Percentiles rank a stretch among this genome's conserved stretches.
Conservation (phyloP, 2,329 filamentous ascomycete species). For the Juglanconis juglandina region DNA sequence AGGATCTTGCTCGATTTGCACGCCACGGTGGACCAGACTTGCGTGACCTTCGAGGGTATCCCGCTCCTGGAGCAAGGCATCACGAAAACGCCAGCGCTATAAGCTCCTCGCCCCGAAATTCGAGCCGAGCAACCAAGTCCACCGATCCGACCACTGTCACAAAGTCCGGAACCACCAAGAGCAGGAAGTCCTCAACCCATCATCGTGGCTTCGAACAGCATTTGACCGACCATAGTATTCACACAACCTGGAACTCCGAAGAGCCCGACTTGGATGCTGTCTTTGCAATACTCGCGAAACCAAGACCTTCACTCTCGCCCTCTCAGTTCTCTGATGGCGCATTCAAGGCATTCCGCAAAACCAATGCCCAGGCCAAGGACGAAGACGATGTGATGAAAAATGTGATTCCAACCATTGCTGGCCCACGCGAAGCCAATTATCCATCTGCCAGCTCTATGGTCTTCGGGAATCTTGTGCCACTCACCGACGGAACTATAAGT, state of each 20-base stretch:
- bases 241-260: constrained; percentile 25
- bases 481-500: constrained; percentile 31
- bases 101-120: constrained; percentile 17
- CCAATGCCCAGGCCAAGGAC: constrained; percentile 23
- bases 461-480: constrained; percentile 33
- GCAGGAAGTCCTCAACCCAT: no score
- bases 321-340: constrained; percentile 30
- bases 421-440: constrained; percentile 21
- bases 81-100: constrained; percentile 7
- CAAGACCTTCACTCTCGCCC: constrained; percentile 32
- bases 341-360: constrained; percentile 28
- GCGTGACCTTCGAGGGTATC: constrained; percentile 22
- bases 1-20: constrained; percentile 20
- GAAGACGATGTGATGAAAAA: constrained; percentile 22
- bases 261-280: constrained; percentile 32
- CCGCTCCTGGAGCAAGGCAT: background rate
- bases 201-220: no score
- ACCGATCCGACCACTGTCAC: constrained; percentile 9
- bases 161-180: no score
- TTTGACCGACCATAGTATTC: constrained; percentile 22
- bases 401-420: constrained; percentile 31
- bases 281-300: constrained; percentile 23
- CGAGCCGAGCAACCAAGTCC: constrained; percentile 14
- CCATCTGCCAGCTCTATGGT: constrained; percentile 25
- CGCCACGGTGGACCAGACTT: constrained; percentile 26